Evolutionary conservation across 495 filamentous ascomycete species (phyloP).

Genomic region (Baudoinia panamericana): DNA sequence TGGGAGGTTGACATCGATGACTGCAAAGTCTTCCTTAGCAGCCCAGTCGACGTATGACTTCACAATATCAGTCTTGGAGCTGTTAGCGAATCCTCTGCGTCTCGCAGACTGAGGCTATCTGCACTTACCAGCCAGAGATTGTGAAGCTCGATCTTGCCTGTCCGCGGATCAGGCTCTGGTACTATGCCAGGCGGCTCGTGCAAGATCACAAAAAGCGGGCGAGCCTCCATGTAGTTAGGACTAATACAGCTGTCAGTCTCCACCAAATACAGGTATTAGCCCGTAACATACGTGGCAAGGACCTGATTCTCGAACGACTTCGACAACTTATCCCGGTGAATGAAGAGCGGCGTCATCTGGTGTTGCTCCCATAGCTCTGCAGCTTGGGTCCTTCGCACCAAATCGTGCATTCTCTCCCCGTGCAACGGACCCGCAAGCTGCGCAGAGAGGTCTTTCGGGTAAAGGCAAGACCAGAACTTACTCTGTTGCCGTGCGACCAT

Average conservation of each 20-base stretch:
- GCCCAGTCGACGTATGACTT: conserved; percentile 77
- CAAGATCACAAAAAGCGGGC: conserved; percentile 60
- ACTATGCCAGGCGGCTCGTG: conserved; percentile 58
- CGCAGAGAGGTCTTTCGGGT: conserved; percentile 35
- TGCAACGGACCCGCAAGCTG: conserved; percentile 15
- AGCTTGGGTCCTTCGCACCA: conserved; percentile 61
- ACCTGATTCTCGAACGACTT: conserved; percentile 81
- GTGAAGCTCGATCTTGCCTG: conserved; percentile 62
- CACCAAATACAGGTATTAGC: neutral
- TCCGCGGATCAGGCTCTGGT: conserved; percentile 51
- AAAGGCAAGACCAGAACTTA: conserved; percentile 47
- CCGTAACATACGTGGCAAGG: conserved; percentile 53
- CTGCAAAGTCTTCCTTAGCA: conserved; percentile 51
- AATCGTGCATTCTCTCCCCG: conserved; percentile 49
- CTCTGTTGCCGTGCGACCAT: conserved; percentile 45
- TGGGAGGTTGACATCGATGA: conserved; percentile 85
- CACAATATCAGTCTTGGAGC: conserved; percentile 57
- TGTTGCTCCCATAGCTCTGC: conserved; percentile 54
- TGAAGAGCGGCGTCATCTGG: conserved; percentile 59
- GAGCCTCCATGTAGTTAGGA: conserved; percentile 38
- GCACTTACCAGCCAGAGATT: conserved; percentile 71
- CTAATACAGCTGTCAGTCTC: conserved; percentile 26
- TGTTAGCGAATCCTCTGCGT: conserved; percentile 35
- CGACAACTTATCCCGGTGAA: conserved; percentile 56
- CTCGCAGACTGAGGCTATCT: neutral